Conservation (phyloP, 495 filamentous ascomycete genomes). For the Xylaria curta region DNA sequence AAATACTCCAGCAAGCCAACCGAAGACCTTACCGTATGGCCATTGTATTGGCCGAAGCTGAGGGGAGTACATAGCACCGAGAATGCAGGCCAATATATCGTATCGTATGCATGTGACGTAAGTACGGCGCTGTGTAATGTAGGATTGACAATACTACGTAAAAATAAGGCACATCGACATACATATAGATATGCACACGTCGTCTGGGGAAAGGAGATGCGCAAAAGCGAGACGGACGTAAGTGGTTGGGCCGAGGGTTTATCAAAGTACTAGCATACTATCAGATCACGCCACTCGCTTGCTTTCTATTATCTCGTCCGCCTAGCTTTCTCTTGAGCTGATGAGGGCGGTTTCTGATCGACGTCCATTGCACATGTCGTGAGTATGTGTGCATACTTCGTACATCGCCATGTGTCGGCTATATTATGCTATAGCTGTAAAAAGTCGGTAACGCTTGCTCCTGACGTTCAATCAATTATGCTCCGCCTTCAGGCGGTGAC, state of each 20-base stretch:
- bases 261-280: no score
- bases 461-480: not conserved
- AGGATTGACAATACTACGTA: not conserved
- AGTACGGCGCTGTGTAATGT: not conserved
- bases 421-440: not conserved
- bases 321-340: not conserved
- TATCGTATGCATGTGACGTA: slow-evolving; percentile 9
- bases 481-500: not conserved
- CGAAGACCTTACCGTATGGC: not conserved
- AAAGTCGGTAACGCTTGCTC: not conserved
- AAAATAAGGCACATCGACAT: not conserved
- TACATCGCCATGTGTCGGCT: not conserved
- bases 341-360: not conserved
- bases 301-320: not conserved
- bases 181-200: not conserved
- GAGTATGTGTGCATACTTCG: not conserved
- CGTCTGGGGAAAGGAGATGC: not conserved
- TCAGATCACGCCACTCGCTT: not conserved
- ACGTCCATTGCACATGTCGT: not conserved
- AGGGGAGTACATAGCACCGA: not conserved
- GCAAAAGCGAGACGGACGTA: not conserved
- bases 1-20: not conserved
- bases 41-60: not conserved
- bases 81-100: not conserved
- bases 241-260: not conserved